Percentiles rank a stretch among this genome's conserved stretches.
Conservation (phyloP, 371 early-diverging fungal species). For the Mycotypha africana region DNA sequence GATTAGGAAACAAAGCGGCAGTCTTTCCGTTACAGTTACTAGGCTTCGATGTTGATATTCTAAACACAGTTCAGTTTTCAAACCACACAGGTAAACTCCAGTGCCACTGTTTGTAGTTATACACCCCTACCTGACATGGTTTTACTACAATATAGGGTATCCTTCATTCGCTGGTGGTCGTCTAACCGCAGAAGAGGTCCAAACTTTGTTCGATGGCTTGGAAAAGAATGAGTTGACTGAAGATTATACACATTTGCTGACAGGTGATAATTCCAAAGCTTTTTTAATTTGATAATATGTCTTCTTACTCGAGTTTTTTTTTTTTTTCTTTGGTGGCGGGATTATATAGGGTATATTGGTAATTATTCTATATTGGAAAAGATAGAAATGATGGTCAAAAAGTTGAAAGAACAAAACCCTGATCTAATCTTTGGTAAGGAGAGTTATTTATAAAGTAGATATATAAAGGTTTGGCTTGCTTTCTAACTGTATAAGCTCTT, state of each 20-base stretch:
- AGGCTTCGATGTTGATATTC: slow-evolving; percentile 87
- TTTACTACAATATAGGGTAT: slow-evolving; percentile 73
- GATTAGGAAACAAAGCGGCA: slow-evolving; percentile 74
- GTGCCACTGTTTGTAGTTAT: too few relatives aligned
- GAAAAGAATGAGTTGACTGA: slow-evolving; percentile 63
- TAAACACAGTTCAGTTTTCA: slow-evolving; percentile 91
- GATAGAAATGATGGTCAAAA: slow-evolving; percentile 48
- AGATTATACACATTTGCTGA: slow-evolving; percentile 77
- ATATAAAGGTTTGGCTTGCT: neutral
- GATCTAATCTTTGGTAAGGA: slow-evolving; percentile 42
- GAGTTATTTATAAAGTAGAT: too few relatives aligned
- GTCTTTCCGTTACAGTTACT: slow-evolving; percentile 87
- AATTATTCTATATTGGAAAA: slow-evolving; percentile 62
- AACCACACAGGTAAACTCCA: slow-evolving; percentile 81
- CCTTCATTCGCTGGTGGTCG: slow-evolving; percentile 69
- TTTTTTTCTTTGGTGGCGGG: too few relatives aligned
- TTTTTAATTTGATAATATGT: too few relatives aligned
- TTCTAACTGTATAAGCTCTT: too few relatives aligned
- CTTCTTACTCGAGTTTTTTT: too few relatives aligned
- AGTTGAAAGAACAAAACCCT: slow-evolving; percentile 45
- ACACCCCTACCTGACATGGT: too few relatives aligned
- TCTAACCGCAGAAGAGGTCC: slow-evolving; percentile 58
- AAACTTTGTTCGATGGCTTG: slow-evolving; percentile 66
- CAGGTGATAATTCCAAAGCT: slow-evolving; percentile 39
- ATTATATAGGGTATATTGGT: slow-evolving; percentile 80